Evolutionary conservation across 805 yeast genomes (phyloP), one percentile per base, ranked within the genome.

Genomic region (Wickerhamiella vanderwaltii): DNA sequence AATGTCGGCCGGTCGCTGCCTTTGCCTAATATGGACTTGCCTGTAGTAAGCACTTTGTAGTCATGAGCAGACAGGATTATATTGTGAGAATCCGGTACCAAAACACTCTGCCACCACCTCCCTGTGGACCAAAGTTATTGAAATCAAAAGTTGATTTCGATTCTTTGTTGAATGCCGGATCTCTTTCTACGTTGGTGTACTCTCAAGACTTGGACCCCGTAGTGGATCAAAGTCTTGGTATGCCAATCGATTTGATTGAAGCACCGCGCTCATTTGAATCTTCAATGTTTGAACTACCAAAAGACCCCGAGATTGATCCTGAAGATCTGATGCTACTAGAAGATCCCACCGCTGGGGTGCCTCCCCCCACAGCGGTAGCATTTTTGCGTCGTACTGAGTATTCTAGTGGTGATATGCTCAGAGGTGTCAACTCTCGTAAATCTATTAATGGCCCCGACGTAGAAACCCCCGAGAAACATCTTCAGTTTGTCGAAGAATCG

Each of bases 331-430:
- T 72, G 7, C 67, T 88, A 39, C 67, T 91, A 42, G 73, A 85
- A 55, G 95, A 86, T 57, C 94, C 95, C 18, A 74, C 72, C 3
- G 67, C 71, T 18, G 66, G 69, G 16, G 48, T 43, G 31, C 51
- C 49, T 6, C 43, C 46, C 5, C 28, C 52, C 5, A 32, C 22
- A 29, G 56, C 60, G 5, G 81, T 82, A 11, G 71, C 83, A n/a
- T 87, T 88, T 62, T 69, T 88, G 57, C 77, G 96, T 65, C 77
- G 97, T 64, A 88, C 98, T 0, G 97, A 91, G 57, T 88, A 88
- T 58, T 80, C 29, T 25, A 30, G 34, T 9, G 75, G 81, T 28
- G 77, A 74, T 39, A 69, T 69, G 41, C 55, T 61, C 41, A 54
- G 57, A 22, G 41, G 19, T 9, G 19, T 17, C 17, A 20, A 18